phyloP scores from a whole-genome alignment of 306 rosid genomes.

The Hippophae rhamnoides region DNA sequence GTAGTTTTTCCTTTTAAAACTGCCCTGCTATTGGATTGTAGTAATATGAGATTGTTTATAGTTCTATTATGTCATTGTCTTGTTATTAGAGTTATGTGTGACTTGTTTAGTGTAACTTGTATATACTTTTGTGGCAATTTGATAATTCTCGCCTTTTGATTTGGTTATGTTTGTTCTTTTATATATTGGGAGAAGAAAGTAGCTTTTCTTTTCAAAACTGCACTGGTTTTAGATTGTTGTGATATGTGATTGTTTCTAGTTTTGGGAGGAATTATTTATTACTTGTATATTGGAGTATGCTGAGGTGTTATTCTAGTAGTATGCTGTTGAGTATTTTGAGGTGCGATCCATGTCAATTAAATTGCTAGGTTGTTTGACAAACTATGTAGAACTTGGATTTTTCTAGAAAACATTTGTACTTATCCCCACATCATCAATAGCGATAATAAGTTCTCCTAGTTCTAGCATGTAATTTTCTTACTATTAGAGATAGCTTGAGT shows the following conservation, averaged over 20 bases:
- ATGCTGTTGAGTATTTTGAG: too few species aligned
- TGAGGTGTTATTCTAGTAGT: too few species aligned
- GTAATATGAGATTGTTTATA: not conserved
- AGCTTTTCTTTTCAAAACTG: conserved; percentile 6
- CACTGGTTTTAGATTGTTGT: conserved; percentile 9
- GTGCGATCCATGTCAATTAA: too few species aligned
- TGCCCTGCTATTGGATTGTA: conserved; percentile 7
- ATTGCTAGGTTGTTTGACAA: too few species aligned
- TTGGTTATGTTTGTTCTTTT: not conserved
- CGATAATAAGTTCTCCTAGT: too few species aligned
- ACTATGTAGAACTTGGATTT: too few species aligned
- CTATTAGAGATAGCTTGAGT: not conserved
- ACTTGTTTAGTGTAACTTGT: not conserved
- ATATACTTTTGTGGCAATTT: not conserved
- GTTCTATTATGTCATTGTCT: not conserved
- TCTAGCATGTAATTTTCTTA: not conserved
- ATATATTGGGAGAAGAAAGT: not conserved
- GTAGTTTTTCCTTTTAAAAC: conserved; percentile 6
- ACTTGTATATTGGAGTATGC: too few species aligned
- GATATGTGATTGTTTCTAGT: too few species aligned
- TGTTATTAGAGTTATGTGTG: not conserved
- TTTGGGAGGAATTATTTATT: too few species aligned
- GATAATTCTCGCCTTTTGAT: too few species aligned
- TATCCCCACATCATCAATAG: too few species aligned
- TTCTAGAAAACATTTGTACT: too few species aligned